Base-by-base conservation (phyloP, 1,284 basidiomycete species). In the Fistulinella cinereoalba region DNA sequence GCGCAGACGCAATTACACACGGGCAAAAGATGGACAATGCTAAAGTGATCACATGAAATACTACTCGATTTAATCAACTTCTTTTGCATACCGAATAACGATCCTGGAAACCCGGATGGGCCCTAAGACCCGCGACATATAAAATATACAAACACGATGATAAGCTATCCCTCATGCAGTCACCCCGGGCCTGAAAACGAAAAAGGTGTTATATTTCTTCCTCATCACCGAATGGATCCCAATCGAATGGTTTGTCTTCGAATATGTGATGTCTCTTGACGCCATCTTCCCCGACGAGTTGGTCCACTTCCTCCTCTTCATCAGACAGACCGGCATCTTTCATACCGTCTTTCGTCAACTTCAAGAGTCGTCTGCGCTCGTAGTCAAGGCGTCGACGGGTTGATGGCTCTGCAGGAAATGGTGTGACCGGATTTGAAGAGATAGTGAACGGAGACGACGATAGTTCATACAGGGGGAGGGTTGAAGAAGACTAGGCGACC, bases 351-450 rank as follows among this genome's bases (percentile, higher is more conserved):
- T 62, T 65, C 8, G 64, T 63, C 40, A 65, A 41, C 47, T 60
- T 57, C 28, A 60, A 31, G 1, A 67, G 38, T 18, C 62, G 62
- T 10, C 53, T 56, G 19, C 56, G 51, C 37, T 65, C 62, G 15
- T 65, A 65, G 21, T 65, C 56, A n/a, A 65, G 61, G 11, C 62
- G 58, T 38, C 62, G 58, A 31, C 64, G 61, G 9, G 54, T 55
- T 1, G 64, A 56, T 1, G 46, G 53, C 19, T 61, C 58, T 9
- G 52, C 37, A 11, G 65, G 62, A 22, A 67, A 65, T 3, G 65
- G 62, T 1, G 65, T 66, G 24, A 67, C 53, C 2, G 63, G 61
- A 39, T 62, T 61, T 6, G 63, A 67, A 34, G 54, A 63, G 11
- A 53, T 47, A 19, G 29, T 31, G 32, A 57, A 64, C 3, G 60